Base-by-base conservation (phyloP, 164 flowering plant species). In the Akebia trifoliata region DNA sequence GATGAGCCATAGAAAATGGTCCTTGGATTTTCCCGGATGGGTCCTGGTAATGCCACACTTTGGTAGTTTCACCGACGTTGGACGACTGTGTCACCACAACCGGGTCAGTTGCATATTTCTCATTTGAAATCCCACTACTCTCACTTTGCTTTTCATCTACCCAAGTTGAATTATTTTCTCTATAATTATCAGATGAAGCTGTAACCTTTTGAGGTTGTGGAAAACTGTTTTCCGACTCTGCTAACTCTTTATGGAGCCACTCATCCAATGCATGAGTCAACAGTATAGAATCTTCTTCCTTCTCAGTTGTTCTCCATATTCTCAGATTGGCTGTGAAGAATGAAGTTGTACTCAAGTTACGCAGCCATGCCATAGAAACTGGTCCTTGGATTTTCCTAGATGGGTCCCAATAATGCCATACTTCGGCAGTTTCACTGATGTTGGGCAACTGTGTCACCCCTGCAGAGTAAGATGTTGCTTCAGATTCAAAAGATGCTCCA, bases 21-120 rank as follows among this genome's bases (percentile, higher is more conserved):
- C 99, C 99, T 68, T 93, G 99, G 12, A 83, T 69, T 77, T 83
- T 90, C 38, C 86, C 86, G 38, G 87, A 57, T 57, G 99, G 97
- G 57, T 93, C 99, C 78, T 75, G 49, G 62, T 93, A 93, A 67
- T 83, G 80, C 99, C 99, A 93, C 8, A 83, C 66, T 61, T 93
- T 90, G 38, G 87, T 96, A 4, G 84, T 60, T 52, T 87, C 96
- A 56, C 67, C 79, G 48, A 81, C 63, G 64, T 64, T 70, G 20
- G 66, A 61, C 18, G 78, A 20, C 24, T 48, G 71, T 4, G 57
- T 58, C 6, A 31, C 38, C 20, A 43, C 69, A 10, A 70, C 21
- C 52, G 81, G 35, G 17, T 20, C 47, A 61, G 82, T 50, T n/a
- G n/a, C n/a, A n/a, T n/a, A n/a, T n/a, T n/a, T n/a, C n/a, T n/a